Conservation (phyloP, 148 eudicot species). For the Oxyria digyna region DNA sequence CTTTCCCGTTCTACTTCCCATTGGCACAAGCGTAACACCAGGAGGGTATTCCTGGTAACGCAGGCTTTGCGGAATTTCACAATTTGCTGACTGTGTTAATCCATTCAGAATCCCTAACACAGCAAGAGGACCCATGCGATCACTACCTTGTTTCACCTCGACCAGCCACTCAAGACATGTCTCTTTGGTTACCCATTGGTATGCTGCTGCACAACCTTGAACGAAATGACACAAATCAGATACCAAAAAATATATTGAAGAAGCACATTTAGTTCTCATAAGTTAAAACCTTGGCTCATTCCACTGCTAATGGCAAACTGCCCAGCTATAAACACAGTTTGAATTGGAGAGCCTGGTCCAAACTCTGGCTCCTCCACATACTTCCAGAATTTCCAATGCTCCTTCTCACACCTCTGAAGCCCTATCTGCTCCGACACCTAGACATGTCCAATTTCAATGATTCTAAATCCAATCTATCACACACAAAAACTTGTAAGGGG, state of each 20-base stretch:
- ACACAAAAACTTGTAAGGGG: background rate
- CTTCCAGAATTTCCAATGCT: constrained; percentile 55
- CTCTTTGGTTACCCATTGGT: constrained; percentile 50
- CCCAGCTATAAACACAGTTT: constrained; percentile 51
- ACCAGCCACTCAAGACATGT: constrained; percentile 34
- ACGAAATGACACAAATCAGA: background rate
- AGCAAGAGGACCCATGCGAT: constrained; percentile 68
- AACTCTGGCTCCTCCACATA: constrained; percentile 66
- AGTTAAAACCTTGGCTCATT: constrained; percentile 37
- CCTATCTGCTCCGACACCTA: constrained; percentile 59
- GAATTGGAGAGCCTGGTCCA: constrained; percentile 59
- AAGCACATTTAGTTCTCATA: background rate
- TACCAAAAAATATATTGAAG: background rate
- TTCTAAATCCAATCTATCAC: background rate
- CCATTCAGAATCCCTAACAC: constrained; percentile 51
- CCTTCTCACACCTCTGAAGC: constrained; percentile 22
- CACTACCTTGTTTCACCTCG: constrained; percentile 39
- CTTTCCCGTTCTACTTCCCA: constrained; percentile 79
- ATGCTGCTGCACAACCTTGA: constrained; percentile 24
- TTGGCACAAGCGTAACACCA: constrained; percentile 67
- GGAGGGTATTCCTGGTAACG: constrained; percentile 88
- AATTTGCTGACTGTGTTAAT: constrained; percentile 21
- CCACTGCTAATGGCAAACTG: constrained; percentile 15
- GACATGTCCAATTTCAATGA: constrained; percentile 8
- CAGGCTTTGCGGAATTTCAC: constrained; percentile 34